Base-by-base conservation (phyloP, 164 flowering plant species). In the Cinnamomum micranthum region DNA sequence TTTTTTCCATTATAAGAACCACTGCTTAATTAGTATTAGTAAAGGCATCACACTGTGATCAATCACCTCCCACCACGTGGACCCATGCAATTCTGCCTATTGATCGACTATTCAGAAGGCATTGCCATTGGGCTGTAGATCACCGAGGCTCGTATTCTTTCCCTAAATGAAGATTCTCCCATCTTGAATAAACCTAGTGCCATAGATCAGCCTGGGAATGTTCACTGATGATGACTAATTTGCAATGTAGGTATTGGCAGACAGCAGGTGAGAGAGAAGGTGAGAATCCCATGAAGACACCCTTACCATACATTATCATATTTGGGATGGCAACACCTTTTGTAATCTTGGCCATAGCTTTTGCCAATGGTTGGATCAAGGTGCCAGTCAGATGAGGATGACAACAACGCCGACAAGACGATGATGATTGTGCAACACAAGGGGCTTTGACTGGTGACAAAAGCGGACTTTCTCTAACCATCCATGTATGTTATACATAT, bases 321-420 rank as follows among this genome's bases (percentile, higher is more conserved):
- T 95, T 93, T 76, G 97, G 98, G 0, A 92, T 93, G 97, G 89
- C 98, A 0, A 93, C 97, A 0, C 98, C 98, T 31, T 95, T 95
- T 74, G 87, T 95, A 1, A 95, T 93, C 79, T 81, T 95, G 73
- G 97, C 94, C 76, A 84, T 92, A 82, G 98, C 90, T 68, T 95
- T 95, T 77, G 89, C 88, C 7, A 91, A 92, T 83, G 98, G 98
- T 41, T 95, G 97, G 98, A 83, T 95, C 73, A 95, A 95, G 82
- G 91, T 87, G 20, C 97, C 98, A 0, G 77, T 90, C 10, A 82
- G 97, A 77, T 95, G 83, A 91, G n/a, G 60, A 55, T 55, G 60
- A 55, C 7, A 6, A 41, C 47, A 41, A 41, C 2, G 10, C 47
- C n/a, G n/a, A 15, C 60, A 15, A 15, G 7, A 15, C 60, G 60